phyloP scores from a whole-genome alignment of 164 flowering plant genomes.

The Echeveria elegans region DNA sequence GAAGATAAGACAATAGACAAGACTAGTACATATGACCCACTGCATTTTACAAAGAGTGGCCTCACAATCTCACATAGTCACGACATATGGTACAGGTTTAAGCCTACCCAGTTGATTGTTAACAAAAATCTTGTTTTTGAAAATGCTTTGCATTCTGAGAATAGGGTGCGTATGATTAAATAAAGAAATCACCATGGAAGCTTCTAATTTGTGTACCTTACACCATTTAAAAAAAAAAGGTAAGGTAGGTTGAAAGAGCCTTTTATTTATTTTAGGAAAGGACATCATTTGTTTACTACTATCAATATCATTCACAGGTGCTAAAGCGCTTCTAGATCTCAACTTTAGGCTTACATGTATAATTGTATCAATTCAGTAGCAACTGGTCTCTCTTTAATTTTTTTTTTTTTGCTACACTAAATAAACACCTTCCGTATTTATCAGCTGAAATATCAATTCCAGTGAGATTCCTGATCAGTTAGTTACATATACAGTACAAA shows the following conservation, averaged over 20 bases:
- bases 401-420: neutral
- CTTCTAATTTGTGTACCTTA: slow-evolving; percentile 4
- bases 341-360: neutral
- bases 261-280: neutral
- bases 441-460: neutral
- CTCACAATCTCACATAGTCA: no score
- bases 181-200: neutral
- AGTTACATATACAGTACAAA: neutral
- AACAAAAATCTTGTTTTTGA: neutral
- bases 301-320: neutral
- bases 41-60: no score
- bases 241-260: neutral
- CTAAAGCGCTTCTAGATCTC: neutral
- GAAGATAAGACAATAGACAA: no score
- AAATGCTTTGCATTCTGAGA: neutral
- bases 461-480: neutral
- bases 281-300: neutral
- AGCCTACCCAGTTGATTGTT: neutral
- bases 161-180: neutral
- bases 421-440: neutral
- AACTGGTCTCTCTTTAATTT: neutral
- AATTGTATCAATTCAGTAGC: neutral
- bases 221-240: neutral
- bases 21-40: no score
- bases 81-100: no score